Conservation (phyloP, 2,329 filamentous ascomycete genomes). For the Botryotinia convoluta region DNA sequence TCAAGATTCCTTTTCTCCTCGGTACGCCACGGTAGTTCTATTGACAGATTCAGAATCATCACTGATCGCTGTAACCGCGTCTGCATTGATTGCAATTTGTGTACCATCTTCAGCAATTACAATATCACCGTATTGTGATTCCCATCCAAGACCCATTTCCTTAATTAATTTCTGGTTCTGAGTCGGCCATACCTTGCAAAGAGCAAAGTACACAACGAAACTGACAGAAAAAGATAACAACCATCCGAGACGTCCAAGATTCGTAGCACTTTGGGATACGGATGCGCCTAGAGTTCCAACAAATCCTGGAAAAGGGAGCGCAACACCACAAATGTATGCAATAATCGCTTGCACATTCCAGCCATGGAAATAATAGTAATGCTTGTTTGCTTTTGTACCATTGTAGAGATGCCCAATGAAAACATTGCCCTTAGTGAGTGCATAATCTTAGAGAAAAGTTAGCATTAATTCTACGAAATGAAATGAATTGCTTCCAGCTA, state of each 20-base stretch:
- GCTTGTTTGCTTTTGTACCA: conserved; percentile 34
- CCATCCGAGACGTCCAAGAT: conserved; percentile 41
- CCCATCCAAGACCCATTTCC: conserved; percentile 38
- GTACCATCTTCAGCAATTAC: conserved; percentile 33
- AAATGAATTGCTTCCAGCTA: neutral
- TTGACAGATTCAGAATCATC: conserved; percentile 15
- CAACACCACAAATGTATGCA: conserved; percentile 39
- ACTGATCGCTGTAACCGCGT: conserved; percentile 16
- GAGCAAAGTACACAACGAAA: conserved; percentile 38
- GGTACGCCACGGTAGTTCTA: conserved; percentile 2
- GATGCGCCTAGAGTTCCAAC: conserved; percentile 38
- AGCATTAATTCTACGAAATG: neutral
- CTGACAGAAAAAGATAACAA: conserved; percentile 38
- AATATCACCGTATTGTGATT: conserved; percentile 28
- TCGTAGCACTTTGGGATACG: conserved; percentile 36
- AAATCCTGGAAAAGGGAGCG: conserved; percentile 40
- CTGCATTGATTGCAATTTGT: conserved; percentile 28
- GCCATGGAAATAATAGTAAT: conserved; percentile 39
- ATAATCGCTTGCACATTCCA: conserved; percentile 41
- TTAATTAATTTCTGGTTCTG: conserved; percentile 39
- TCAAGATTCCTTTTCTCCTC: neutral
- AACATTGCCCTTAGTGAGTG: conserved; percentile 40
- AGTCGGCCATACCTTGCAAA: conserved; percentile 43
- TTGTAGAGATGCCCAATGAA: conserved; percentile 39
- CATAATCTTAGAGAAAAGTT: conserved; percentile 40